These are phyloP conservation scores for Ogataea polymorpha DNA, from an alignment of 805 yeast species.

Conservation along the genomic window DNA sequence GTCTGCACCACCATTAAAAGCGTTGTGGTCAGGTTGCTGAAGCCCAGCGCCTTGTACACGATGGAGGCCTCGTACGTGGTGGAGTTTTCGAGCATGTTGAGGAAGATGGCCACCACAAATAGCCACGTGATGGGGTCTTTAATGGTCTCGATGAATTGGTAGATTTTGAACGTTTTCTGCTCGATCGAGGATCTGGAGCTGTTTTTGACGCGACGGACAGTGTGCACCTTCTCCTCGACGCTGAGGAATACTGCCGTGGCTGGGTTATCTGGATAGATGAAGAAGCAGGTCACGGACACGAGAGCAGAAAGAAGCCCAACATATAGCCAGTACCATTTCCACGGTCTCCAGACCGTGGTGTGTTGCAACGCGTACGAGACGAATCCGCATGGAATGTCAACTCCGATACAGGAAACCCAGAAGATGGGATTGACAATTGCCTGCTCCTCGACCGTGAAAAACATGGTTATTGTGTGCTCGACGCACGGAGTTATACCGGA, in stretches of 20 bases:
- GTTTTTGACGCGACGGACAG: constrained; percentile 28
- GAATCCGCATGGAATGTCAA: constrained; percentile 38
- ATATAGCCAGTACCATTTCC: constrained; percentile 50
- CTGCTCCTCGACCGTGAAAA: constrained; percentile 42
- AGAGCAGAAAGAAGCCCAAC: constrained; percentile 48
- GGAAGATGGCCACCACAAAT: constrained; percentile 29
- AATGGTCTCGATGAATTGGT: constrained; percentile 30
- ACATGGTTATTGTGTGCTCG: constrained; percentile 35
- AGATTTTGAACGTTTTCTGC: constrained; percentile 26
- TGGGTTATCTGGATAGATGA: constrained; percentile 57
- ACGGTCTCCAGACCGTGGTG: constrained; percentile 26
- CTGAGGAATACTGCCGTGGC: constrained; percentile 46
- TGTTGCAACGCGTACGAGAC: constrained; percentile 24
- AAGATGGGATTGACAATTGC: constrained; percentile 48
- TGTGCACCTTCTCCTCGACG: constrained; percentile 33
- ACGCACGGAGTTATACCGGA: constrained; percentile 20
- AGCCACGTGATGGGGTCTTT: constrained; percentile 42
- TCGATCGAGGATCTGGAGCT: constrained; percentile 29
- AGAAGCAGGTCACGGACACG: constrained; percentile 31
- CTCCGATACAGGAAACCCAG: constrained; percentile 45
- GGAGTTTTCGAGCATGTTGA: constrained; percentile 23
- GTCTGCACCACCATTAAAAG: constrained; percentile 23
- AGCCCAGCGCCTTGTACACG: constrained; percentile 16
- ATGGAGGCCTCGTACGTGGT: constrained; percentile 19
- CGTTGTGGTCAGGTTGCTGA: constrained; percentile 18